A percentile compares a stretch with the other conserved stretches of the same genome.
phyloP scores from a whole-genome alignment of 1,139 yeast genomes.

The Yamadazyma friedrichii region DNA sequence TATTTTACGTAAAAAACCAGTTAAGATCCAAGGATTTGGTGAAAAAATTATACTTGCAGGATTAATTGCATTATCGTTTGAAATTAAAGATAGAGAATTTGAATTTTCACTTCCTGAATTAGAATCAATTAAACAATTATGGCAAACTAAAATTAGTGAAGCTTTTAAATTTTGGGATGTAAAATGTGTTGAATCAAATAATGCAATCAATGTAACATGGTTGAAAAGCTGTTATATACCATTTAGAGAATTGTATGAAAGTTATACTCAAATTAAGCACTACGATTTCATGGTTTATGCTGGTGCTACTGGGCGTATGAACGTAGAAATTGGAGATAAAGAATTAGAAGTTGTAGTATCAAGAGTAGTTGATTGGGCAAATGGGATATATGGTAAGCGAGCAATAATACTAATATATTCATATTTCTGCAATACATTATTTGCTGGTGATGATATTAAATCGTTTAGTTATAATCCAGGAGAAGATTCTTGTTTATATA shows the following conservation, averaged over 20 bases:
- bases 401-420: constrained; percentile 49
- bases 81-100: constrained; percentile 16
- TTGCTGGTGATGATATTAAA: constrained; percentile 31
- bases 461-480: constrained; percentile 42
- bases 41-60: constrained; percentile 70
- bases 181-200: background rate
- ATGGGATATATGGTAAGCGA: constrained; percentile 14
- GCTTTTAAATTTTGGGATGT: constrained; percentile 50
- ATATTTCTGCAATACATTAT: constrained; percentile 50
- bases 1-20: constrained; percentile 15
- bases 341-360: constrained; percentile 49
- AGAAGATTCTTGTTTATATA: constrained; percentile 51
- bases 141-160: constrained; percentile 63
- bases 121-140: constrained; percentile 62
- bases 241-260: constrained; percentile 16
- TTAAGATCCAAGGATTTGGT: constrained; percentile 45
- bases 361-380: constrained; percentile 51
- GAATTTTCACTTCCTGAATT: constrained; percentile 16
- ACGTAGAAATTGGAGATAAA: constrained; percentile 55
- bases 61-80: constrained; percentile 49
- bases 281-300: constrained; percentile 72
- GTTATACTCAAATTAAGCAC: constrained; percentile 35
- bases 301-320: constrained; percentile 78
- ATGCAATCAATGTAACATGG: background rate
- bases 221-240: constrained; percentile 16